Base-by-base conservation (phyloP, 1,284 basidiomycete species). In the Thelephora terrestris region DNA sequence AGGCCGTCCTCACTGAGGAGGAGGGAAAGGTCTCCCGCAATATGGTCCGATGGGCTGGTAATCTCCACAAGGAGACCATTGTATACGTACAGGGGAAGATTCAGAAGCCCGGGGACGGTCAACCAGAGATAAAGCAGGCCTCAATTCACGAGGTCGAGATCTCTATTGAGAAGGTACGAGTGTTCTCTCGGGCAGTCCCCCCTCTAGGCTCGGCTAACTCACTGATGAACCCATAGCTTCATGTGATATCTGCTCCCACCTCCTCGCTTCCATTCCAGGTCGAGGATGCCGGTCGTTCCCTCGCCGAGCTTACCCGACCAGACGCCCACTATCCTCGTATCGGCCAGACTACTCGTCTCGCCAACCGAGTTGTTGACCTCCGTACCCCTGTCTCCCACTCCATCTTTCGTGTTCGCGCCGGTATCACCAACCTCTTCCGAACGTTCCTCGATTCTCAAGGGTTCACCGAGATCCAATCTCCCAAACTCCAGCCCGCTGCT, bases 401-500 rank as follows among this genome's bases (percentile, higher is more conserved):
- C 53, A 83, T 85, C 61, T 85, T 85, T 74, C 72, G 74, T 43
- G 68, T 85, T 43, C 78, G 77, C 55, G 75, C 80, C 17, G 80
- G 70, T 42, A 73, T 85, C 17, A 76, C 78, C 63, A 66, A 72
- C 48, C 66, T 83, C 36, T 84, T 84, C 75, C 73, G 83, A 47
- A 69, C 75, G 44, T 78, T 71, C 61, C 71, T 86, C 53, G 71
- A 76, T 57, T 58, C 63, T 34, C 63, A 71, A 48, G 68, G 70
- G 21, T 81, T 81, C 59, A 68, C 75, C 55, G 82, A 85, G 65
- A 84, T 86, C 53, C 81, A 84, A 61, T 75, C 78, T 7, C 75
- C 79, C 47, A 86, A 86, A 63, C 71, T 86, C 25, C 81, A 84
- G 60, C 80, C 76, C 36, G 76, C 78, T n/a, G 79, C 80, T 2